Evolutionary conservation across 306 rosid genomes (phyloP), one percentile per base, ranked within the genome.

Genomic region (Oemleria cerasiformis): DNA sequence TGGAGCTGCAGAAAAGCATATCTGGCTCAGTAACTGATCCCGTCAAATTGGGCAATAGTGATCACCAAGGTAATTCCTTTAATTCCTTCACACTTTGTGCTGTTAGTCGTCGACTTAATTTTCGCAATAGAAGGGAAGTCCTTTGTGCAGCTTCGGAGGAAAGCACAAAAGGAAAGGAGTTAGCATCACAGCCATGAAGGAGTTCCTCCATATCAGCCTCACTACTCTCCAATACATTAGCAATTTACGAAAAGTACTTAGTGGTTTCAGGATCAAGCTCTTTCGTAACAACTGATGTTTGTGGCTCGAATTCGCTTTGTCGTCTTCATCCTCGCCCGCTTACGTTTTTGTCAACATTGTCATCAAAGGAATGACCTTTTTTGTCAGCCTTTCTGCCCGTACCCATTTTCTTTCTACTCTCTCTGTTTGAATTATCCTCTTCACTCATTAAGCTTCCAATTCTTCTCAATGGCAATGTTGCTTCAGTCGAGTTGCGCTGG

Each of bases 201-300:
- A 94, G 87, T 74, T 91, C 97, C 50, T 91, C 99, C 70, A 77
- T 68, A 72, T 89, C 90, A 42, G 86, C 85, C 64, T 48, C 86
- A 7, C 77, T 82, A 40, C 83, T 80, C 73, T 85, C 97, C 36
- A 94, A 82, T 47, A 89, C 86, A 76, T 87, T 94, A 16, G 90
- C 84, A 60, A 91, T 91, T 73, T 91, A 95, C 1, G 85, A 84
- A 77, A 94, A 89, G 84, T 94, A 94, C 60, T 82, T 81, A 4
- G 72, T 47, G 2, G 84, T 87, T 73, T 89, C 96, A 7, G 97
- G 97, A 73, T 91, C 99, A 68, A 94, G 84, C 78, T 74, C 92
- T 76, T 91, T 94, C 95, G 97, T 89, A 63, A 92, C 73, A 65
- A 72, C 57, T 1, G 87, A 72, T 41, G 65, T 59, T 42, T 83